phyloP scores from a whole-genome alignment of 2,329 filamentous ascomycete species.

The Diplodia sapinea region DNA sequence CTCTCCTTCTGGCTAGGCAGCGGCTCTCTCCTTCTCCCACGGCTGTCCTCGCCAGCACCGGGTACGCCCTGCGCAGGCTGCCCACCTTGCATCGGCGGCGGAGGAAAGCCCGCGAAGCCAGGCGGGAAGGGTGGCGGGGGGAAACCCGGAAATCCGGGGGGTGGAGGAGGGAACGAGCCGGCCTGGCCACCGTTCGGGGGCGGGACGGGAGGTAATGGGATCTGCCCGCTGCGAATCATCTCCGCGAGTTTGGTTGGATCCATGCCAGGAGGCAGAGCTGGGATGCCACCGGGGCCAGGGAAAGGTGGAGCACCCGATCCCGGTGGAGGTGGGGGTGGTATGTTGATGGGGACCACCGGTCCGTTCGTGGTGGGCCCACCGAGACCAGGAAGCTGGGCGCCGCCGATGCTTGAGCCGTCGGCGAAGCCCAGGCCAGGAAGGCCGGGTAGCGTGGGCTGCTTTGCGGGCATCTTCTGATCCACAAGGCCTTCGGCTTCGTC shows the following conservation, averaged over 20 bases:
- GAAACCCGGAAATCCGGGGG: slow-evolving; percentile 37
- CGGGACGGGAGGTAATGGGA: slow-evolving; percentile 46
- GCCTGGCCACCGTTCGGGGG: slow-evolving; percentile 34
- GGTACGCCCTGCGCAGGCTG: background rate
- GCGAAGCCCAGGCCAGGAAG: slow-evolving; percentile 61
- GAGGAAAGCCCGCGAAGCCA: slow-evolving; percentile 38
- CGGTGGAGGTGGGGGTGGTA: slow-evolving; percentile 41
- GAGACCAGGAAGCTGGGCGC: slow-evolving; percentile 54
- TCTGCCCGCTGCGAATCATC: slow-evolving; percentile 43
- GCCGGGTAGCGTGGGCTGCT: slow-evolving; percentile 59
- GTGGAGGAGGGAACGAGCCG: slow-evolving; percentile 38
- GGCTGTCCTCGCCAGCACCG: background rate
- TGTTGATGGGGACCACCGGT: slow-evolving; percentile 30
- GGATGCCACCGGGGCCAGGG: slow-evolving; percentile 34
- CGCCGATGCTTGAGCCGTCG: slow-evolving; percentile 53
- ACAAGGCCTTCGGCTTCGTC: slow-evolving; percentile 92
- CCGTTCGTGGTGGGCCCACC: slow-evolving; percentile 45
- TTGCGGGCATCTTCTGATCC: slow-evolving; percentile 81
- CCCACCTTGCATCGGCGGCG: slow-evolving; percentile 9
- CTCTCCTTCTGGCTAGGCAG: slow-evolving; percentile 86
- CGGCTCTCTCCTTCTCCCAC: slow-evolving; percentile 65
- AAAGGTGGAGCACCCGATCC: slow-evolving; percentile 36
- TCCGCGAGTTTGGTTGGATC: slow-evolving; percentile 42
- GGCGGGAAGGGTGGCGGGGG: slow-evolving; percentile 44
- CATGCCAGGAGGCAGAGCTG: slow-evolving; percentile 37